phyloP scores from a whole-genome alignment of 2,329 filamentous ascomycete species.

The Cladosporium sp. region DNA sequence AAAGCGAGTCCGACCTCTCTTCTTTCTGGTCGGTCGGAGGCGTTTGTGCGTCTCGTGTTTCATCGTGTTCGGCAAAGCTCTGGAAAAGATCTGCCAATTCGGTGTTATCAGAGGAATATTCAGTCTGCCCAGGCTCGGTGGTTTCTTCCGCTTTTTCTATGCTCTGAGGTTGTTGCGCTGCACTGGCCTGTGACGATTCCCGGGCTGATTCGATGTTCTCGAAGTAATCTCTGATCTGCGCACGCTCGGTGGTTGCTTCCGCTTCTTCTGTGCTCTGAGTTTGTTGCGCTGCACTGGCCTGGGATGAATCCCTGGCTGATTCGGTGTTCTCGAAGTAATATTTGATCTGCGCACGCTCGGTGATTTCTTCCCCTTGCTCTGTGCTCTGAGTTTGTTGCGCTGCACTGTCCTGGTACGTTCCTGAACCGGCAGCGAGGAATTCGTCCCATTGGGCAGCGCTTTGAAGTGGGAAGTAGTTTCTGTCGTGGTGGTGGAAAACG shows the following conservation, averaged over 20 bases:
- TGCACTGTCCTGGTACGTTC: background rate
- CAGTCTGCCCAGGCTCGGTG: background rate
- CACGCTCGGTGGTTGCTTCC: no score
- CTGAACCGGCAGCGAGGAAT: background rate
- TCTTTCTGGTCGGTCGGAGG: background rate
- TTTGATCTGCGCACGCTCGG: background rate
- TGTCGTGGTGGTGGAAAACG: no score
- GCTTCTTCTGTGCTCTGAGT: no score
- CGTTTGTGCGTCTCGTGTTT: background rate
- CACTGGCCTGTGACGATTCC: background rate
- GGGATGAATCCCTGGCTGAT: background rate
- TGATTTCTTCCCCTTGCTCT: background rate
- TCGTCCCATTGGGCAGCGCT: background rate
- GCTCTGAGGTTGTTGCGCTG: background rate
- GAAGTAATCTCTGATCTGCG: no score
- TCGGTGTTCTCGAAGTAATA: background rate
- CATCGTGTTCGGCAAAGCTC: constrained; percentile 2
- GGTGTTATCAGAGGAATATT: background rate
- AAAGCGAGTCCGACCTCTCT: background rate
- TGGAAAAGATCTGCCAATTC: background rate
- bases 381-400: background rate
- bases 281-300: no score
- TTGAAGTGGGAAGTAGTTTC: background rate
- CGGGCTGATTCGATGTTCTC: no score
- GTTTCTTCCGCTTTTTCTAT: background rate